Conservation (phyloP, 2,329 filamentous ascomycete species). For the Hypoxylon sp. region DNA sequence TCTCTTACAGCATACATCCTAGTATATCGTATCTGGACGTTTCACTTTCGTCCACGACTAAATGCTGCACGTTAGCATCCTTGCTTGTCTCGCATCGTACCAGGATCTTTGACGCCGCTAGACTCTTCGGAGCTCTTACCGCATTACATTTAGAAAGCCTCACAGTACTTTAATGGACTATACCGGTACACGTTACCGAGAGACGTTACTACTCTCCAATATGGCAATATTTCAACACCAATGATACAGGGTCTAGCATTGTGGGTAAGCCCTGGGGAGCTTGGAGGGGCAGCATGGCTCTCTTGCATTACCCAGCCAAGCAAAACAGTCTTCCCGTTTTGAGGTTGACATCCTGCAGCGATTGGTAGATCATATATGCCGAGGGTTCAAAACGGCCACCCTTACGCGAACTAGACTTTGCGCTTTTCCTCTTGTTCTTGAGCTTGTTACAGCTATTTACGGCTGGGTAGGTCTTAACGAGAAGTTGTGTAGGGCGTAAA, state of each 20-base stretch:
- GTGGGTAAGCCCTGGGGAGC: slow-evolving; percentile 34
- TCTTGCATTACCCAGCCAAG: slow-evolving; percentile 31
- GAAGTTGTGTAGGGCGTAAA: slow-evolving; percentile 29
- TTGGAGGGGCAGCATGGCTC: slow-evolving; percentile 29
- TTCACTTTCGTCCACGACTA: slow-evolving; percentile 40
- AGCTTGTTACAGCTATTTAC: slow-evolving; percentile 41
- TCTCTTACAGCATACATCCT: slow-evolving; percentile 21
- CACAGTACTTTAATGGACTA: slow-evolving; percentile 16
- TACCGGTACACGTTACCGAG: slow-evolving; percentile 15
- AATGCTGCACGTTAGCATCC: slow-evolving; percentile 40
- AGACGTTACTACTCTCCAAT: slow-evolving; percentile 14
- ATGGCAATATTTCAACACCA: slow-evolving; percentile 13
- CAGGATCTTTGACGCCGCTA: slow-evolving; percentile 33
- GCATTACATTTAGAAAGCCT: slow-evolving; percentile 28
- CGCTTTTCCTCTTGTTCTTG: slow-evolving; percentile 33
- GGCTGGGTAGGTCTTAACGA: slow-evolving; percentile 35
- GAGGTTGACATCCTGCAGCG: slow-evolving; percentile 32
- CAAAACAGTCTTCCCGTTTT: slow-evolving; percentile 39
- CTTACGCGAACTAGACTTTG: slow-evolving; percentile 33
- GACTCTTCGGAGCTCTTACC: slow-evolving; percentile 23
- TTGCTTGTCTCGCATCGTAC: slow-evolving; percentile 42
- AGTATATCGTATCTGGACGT: slow-evolving; percentile 40
- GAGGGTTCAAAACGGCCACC: slow-evolving; percentile 25
- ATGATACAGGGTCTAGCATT: slow-evolving; percentile 36
- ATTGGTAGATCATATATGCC: slow-evolving; percentile 39